Evolutionary conservation across 225 moss, liverwort and hornwort genomes (phyloP).

Genomic region (Climacium dendroides): DNA sequence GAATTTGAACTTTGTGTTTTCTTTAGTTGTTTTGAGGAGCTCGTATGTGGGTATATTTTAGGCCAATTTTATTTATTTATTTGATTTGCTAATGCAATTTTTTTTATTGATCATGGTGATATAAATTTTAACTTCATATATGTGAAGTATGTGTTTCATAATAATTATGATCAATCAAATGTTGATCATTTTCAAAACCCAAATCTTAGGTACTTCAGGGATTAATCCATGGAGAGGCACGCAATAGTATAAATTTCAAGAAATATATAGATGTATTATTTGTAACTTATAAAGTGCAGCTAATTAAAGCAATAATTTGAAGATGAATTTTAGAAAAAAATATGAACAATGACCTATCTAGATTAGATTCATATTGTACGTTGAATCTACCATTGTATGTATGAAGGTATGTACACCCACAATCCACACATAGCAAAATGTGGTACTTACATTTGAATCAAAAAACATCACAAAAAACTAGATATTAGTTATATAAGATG

Average conservation of each 20-base stretch:
- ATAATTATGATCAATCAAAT: not conserved
- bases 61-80: not conserved
- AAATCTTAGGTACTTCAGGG: too few relatives aligned
- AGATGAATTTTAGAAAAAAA: not conserved
- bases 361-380: not conserved
- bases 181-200: accelerated
- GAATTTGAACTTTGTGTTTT: not conserved
- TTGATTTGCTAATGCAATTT: not conserved
- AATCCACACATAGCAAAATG: not conserved
- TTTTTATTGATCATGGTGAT: accelerated
- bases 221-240: accelerated
- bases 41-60: not conserved
- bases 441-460: not conserved
- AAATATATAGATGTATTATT: not conserved
- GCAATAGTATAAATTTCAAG: not conserved
- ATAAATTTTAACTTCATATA: not conserved
- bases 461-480: not conserved
- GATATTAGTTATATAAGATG: not conserved
- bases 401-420: not conserved
- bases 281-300: not conserved
- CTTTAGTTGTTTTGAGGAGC: not conserved
- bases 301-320: not conserved
- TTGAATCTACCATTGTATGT: not conserved
- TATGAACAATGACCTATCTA: not conserved
- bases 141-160: not conserved